Percentiles rank a stretch among this genome's conserved stretches.
These are phyloP conservation scores for Chionographis japonica DNA, from an alignment of 106 monocot genomes.

Conservation along the genomic window DNA sequence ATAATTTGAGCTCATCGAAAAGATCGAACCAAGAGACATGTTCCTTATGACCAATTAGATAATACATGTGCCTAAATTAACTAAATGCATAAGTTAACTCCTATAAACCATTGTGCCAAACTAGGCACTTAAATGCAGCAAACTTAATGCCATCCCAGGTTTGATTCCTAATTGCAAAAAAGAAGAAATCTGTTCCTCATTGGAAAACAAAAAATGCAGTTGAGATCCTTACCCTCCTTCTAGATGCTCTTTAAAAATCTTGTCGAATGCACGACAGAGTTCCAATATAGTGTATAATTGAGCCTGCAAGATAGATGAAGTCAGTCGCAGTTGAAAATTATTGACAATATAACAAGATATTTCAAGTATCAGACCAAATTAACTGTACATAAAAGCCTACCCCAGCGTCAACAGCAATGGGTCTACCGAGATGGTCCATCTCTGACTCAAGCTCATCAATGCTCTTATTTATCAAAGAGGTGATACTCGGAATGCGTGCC, in stretches of 20 bases:
- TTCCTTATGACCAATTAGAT: too few species aligned
- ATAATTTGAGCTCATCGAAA: too few species aligned
- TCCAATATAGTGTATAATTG: conserved; percentile 40
- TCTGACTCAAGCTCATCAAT: conserved; percentile 69
- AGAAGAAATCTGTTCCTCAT: neutral
- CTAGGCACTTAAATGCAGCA: too few species aligned
- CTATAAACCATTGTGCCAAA: too few species aligned
- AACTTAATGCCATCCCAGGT: too few species aligned
- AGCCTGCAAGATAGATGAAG: conserved; percentile 21
- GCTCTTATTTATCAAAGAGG: conserved; percentile 63
- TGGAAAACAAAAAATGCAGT: neutral
- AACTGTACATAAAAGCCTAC: conserved; percentile 30
- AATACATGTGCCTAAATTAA: too few species aligned
- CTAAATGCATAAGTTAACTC: too few species aligned
- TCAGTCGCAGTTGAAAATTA: neutral
- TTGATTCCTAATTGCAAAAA: neutral
- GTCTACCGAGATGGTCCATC: conserved; percentile 60
- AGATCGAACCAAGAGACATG: too few species aligned
- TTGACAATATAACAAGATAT: neutral
- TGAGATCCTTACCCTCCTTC: conserved; percentile 32
- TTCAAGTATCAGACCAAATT: neutral
- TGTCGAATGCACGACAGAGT: conserved; percentile 34
- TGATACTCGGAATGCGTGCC: conserved; percentile 61
- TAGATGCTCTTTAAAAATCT: conserved; percentile 45
- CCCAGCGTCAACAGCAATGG: conserved; percentile 64